A percentile compares a stretch with the other conserved stretches of the same genome.
Conservation (phyloP, 768 basidiomycete species). For the Chalciporus piperatus region DNA sequence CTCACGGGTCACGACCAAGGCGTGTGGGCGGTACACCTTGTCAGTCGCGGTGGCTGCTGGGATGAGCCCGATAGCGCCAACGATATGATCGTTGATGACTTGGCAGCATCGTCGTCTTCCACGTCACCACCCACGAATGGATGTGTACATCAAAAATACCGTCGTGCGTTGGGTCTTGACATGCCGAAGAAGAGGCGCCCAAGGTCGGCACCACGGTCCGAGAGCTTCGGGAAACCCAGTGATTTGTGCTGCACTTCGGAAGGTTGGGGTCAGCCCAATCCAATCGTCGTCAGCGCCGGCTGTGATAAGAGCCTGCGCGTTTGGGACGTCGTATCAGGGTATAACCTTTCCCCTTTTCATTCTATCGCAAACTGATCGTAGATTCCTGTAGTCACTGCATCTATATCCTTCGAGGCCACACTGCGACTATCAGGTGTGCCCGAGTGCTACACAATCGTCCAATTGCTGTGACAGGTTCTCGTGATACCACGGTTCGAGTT, state of each 20-base stretch:
- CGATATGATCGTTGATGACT: constrained; percentile 7
- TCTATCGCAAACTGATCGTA: constrained; percentile 4
- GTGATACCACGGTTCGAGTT: constrained; percentile 81
- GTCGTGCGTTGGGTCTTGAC: constrained; percentile 50
- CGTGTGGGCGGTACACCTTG: constrained; percentile 89
- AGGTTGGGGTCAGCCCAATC: constrained; percentile 87
- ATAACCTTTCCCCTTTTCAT: constrained; percentile 18
- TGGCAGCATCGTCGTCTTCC: not conserved
- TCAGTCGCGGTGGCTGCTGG: constrained; percentile 60
- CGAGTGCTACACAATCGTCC: constrained; percentile 85
- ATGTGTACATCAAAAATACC: constrained; percentile 35
- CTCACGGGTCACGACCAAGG: constrained; percentile 83
- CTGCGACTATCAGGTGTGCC: constrained; percentile 87
- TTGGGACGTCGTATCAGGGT: constrained; percentile 90
- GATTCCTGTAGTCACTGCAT: constrained; percentile 52
- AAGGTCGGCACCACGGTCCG: constrained; percentile 15
- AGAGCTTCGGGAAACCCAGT: constrained; percentile 38
- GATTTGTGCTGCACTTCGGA: constrained; percentile 63
- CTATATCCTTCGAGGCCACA: constrained; percentile 79
- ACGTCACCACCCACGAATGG: constrained; percentile 16
- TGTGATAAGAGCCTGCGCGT: constrained; percentile 91
- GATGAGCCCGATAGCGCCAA: constrained; percentile 15
- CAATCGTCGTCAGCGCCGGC: constrained; percentile 86
- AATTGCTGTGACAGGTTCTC: constrained; percentile 85
- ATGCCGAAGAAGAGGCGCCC: constrained; percentile 20